Base-by-base conservation (phyloP, 495 filamentous ascomycete genomes). In the Podospora pseudocomata region DNA sequence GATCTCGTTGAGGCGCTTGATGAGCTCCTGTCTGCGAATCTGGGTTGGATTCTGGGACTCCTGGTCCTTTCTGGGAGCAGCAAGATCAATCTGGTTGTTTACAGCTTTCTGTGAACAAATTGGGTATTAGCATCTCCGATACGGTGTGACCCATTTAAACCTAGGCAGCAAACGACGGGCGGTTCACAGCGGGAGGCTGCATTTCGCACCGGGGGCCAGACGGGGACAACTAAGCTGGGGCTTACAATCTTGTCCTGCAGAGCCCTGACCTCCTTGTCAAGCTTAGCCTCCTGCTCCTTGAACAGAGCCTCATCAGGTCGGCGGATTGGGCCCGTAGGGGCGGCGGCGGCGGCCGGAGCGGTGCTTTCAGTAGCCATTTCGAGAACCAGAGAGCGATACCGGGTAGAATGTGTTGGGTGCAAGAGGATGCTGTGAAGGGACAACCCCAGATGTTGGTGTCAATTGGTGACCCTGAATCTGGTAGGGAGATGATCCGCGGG, bases 1-100 rank as follows among this genome's bases (percentile, higher is more conserved):
- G 78, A 99, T 96, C 54, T 83, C 81, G 60, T 81, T 79, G 67
- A 91, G 84, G 76, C 96, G 87, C 54, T 85, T 78, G 70, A 90
- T 88, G 60, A 97, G 89, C 74, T 97, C 92, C 76, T 91, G 86
- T 70, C 94, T 90, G 73, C 87, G 88, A 82, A 94, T 91, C 66
- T 84, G 87, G 30, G 83, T 77, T 3, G 92, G 91, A 0, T 86
- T 91, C 75, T 89, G 90, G 77, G 86, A 83, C 78, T 92, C 92
- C 78, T 90, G 89, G 72, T 82, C 83, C 75, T 86, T 87, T 72
- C 74, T 78, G 32, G 90, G 90, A 69, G 89, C 85, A 64, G 90
- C 91, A 60, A 85, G 79, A 60, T 96, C 92, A 71, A 97, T 83
- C 80, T 97, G 96, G 73, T 88, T 86, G 80, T 92, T 93, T 78